phyloP scores from a whole-genome alignment of 495 filamentous ascomycete genomes.

The Antarctomyces pellizariae region DNA sequence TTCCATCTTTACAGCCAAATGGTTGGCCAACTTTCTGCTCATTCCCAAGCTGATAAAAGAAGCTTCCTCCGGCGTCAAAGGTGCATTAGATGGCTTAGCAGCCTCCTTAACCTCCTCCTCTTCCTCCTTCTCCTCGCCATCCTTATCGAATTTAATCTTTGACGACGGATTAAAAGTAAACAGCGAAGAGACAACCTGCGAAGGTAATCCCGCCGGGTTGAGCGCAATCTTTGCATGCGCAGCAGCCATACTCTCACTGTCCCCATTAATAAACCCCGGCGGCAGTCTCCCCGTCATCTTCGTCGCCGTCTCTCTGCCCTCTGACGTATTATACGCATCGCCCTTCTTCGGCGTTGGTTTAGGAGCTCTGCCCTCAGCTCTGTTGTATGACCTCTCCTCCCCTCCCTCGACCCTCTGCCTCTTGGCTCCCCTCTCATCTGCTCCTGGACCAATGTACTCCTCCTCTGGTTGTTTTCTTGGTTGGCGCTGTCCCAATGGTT shows the following conservation, averaged over 20 bases:
- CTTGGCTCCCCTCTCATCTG: slow-evolving; percentile 6
- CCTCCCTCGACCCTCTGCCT: slow-evolving; percentile 9
- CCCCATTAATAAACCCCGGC: slow-evolving; percentile 12
- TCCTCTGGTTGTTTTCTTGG: slow-evolving; percentile 3
- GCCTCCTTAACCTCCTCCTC: slow-evolving; percentile 21
- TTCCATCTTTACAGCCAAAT: slow-evolving; percentile 64
- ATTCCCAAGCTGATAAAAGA: slow-evolving; percentile 69
- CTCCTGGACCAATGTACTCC: slow-evolving; percentile 9
- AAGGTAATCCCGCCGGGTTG: slow-evolving; percentile 12
- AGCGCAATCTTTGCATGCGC: slow-evolving; percentile 3
- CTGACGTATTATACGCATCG: too few relatives aligned
- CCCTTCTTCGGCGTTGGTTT: background rate
- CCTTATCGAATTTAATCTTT: slow-evolving; percentile 24
- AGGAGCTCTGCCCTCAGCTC: background rate
- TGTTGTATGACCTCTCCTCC: slow-evolving; percentile 1
- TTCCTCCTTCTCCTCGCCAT: slow-evolving; percentile 13
- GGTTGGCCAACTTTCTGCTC: slow-evolving; percentile 50
- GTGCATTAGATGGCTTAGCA: slow-evolving; percentile 80
- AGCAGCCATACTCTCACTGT: background rate
- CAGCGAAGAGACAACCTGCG: slow-evolving; percentile 62
- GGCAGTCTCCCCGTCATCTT: slow-evolving; percentile 11
- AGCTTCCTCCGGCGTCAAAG: slow-evolving; percentile 54
- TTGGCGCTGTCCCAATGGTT: too few relatives aligned
- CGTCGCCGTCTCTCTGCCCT: too few relatives aligned
- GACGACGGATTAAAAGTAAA: slow-evolving; percentile 70